Base-by-base conservation (phyloP, 2,329 filamentous ascomycete genomes). In the Colletotrichum sp. region DNA sequence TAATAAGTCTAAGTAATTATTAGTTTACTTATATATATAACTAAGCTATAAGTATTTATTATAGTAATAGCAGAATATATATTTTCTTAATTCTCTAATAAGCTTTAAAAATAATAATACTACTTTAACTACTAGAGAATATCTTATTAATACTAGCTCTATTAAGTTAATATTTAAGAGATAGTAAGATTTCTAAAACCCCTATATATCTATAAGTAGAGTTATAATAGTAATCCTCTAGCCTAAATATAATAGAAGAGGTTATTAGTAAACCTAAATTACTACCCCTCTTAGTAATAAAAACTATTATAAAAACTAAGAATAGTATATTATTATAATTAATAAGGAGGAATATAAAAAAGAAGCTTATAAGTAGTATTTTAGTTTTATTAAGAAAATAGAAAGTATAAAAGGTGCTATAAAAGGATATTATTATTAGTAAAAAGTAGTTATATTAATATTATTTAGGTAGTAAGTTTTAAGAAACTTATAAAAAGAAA, bases 361-460 rank as follows among this genome's bases (percentile, higher is more conserved):
- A 49, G 2, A 49, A n/a, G 16, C n/a, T 9, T 49, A 32, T 49
- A 49, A 49, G 3, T 9, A 49, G 0, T 49, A n/a, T 2, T 18
- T 32, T 13, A 32, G 12, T 32, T 32, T 5, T n/a, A 49, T 2
- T 49, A 49, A 49, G 5, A 49, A 49, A 49, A 49, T 6, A 49
- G 16, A 49, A 49, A 49, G 0, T 3, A 13, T 13, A 32, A 1
- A 32, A 32, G 1, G 12, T 3, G 0, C 0, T 6, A 32, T 6
- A 49, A 49, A 49, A 49, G 1, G 9, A 49, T 18, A n/a, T 49
- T 8, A n/a, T 49, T 49, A 49, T 49, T 49, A 49, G 0, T 32
- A 32, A 32, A 32, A 32, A 32, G 12, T 3, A 32, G 12, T 34
- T 34, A 34, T 34, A 34, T 2, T 34, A 34, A 1, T 34, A 34